These are phyloP conservation scores for Orbilia javanica DNA, from an alignment of 2,329 filamentous ascomycete genomes.

Conservation along the genomic window DNA sequence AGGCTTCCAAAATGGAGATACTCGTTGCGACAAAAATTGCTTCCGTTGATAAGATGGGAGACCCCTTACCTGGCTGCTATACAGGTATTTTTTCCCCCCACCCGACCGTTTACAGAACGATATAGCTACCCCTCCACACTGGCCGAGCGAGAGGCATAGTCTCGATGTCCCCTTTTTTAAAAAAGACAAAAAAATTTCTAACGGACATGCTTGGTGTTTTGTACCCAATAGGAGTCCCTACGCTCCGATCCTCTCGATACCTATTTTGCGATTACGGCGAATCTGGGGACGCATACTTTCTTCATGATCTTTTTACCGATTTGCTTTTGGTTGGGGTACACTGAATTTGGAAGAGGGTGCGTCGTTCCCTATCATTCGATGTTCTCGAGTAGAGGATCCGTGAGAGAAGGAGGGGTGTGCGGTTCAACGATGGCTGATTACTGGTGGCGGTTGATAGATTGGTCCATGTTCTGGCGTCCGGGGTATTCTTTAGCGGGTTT, in stretches of 20 bases:
- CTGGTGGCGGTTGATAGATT: constrained; percentile 44
- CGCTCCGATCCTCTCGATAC: constrained; percentile 77
- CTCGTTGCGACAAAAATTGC: constrained; percentile 79
- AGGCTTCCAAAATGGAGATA: constrained; percentile 91
- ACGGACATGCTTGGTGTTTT: not conserved
- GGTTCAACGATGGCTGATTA: not conserved
- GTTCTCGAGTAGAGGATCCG: constrained; percentile 9
- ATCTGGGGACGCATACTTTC: constrained; percentile 96
- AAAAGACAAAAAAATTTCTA: no score
- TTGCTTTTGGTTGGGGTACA: constrained; percentile 95
- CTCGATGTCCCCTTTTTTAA: no score
- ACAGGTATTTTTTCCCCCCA: constrained; percentile 69
- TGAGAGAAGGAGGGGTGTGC: not conserved
- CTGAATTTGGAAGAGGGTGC: constrained; percentile 86
- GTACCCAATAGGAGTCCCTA: constrained; percentile 43
- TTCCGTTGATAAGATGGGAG: constrained; percentile 92
- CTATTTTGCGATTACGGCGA: constrained; percentile 96
- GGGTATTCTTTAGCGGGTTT: constrained; percentile 90
- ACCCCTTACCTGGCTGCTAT: constrained; percentile 91
- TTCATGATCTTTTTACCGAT: constrained; percentile 97
- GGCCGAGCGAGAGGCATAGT: no score
- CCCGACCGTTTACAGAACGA: not conserved
- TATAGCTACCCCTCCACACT: no score
- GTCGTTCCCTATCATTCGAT: constrained; percentile 63
- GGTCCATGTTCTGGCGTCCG: constrained; percentile 79